These are phyloP conservation scores for Salix koriyanagi DNA, from an alignment of 345 rosid species.

Conservation along the genomic window DNA sequence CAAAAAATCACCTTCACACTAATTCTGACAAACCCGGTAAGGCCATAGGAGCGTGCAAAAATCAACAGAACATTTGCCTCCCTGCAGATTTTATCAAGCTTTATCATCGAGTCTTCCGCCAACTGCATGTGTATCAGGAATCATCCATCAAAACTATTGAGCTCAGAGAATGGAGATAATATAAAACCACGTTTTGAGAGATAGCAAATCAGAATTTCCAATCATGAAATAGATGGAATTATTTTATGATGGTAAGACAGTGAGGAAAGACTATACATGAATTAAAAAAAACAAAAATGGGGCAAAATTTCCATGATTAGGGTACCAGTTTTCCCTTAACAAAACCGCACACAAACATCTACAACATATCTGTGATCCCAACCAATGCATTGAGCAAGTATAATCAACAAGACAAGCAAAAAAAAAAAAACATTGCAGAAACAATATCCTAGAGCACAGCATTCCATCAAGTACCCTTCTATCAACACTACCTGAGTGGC, in stretches of 20 bases:
- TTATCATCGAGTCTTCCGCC: slow-evolving; percentile 75
- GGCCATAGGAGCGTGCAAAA: slow-evolving; percentile 94
- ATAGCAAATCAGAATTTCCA: neutral
- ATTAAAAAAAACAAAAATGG: neutral
- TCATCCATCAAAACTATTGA: slow-evolving; percentile 11
- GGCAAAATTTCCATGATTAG: neutral
- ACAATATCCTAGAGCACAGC: neutral
- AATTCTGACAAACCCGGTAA: slow-evolving; percentile 79
- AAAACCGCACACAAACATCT: neutral
- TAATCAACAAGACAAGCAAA: neutral
- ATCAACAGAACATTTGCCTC: slow-evolving; percentile 80
- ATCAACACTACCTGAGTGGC: slow-evolving; percentile 74
- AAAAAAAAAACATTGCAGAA: neutral
- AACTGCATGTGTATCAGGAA: slow-evolving; percentile 47
- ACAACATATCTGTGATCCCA: neutral
- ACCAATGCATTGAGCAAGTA: neutral
- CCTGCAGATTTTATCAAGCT: slow-evolving; percentile 82
- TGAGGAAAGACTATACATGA: neutral
- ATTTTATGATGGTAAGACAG: neutral
- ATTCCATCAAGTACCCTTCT: neutral
- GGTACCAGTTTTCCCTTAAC: neutral
- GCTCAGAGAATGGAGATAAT: neutral
- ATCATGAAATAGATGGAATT: slow-evolving; percentile 1
- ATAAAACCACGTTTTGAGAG: neutral
- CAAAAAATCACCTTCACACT: slow-evolving; percentile 66